Evolutionary conservation across 495 filamentous ascomycete genomes (phyloP).

Genomic region (Penicillium chermesinum): DNA sequence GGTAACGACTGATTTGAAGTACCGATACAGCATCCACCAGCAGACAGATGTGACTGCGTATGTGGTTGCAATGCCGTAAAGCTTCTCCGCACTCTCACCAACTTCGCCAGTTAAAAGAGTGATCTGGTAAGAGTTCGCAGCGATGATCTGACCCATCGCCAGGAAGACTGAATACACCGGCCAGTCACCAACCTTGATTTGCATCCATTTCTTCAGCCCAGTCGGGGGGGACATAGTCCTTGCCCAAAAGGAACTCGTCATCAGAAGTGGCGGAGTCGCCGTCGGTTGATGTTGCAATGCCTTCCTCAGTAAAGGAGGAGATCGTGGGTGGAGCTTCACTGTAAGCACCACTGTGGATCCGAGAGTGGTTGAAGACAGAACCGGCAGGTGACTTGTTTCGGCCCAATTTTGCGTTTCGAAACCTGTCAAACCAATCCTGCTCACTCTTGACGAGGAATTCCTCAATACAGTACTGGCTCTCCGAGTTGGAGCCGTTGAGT

Average conservation of each 20-base stretch:
- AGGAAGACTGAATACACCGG: slow-evolving; percentile 66
- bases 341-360: slow-evolving; percentile 12
- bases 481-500: slow-evolving; percentile 55
- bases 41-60: slow-evolving; percentile 57
- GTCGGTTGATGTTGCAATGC: slow-evolving; percentile 24
- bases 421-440: slow-evolving; percentile 62
- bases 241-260: slow-evolving; percentile 60
- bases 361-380: slow-evolving; percentile 29
- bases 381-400: slow-evolving; percentile 42
- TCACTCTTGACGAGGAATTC: slow-evolving; percentile 62
- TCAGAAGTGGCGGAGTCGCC: slow-evolving; percentile 21
- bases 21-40: slow-evolving; percentile 64
- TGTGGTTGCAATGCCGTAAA: slow-evolving; percentile 63
- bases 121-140: slow-evolving; percentile 69
- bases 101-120: slow-evolving; percentile 61
- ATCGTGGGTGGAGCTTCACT: slow-evolving; percentile 26
- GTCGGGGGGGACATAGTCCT: slow-evolving; percentile 61
- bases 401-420: slow-evolving; percentile 53
- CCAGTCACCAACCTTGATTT: slow-evolving; percentile 55
- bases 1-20: slow-evolving; percentile 55
- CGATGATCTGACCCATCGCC: slow-evolving; percentile 63
- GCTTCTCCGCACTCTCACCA: slow-evolving; percentile 55
- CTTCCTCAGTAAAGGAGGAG: slow-evolving; percentile 32
- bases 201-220: slow-evolving; percentile 52
- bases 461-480: slow-evolving; percentile 59